Conservation (phyloP, 495 filamentous ascomycete genomes). For the Hypoxylon rickii region DNA sequence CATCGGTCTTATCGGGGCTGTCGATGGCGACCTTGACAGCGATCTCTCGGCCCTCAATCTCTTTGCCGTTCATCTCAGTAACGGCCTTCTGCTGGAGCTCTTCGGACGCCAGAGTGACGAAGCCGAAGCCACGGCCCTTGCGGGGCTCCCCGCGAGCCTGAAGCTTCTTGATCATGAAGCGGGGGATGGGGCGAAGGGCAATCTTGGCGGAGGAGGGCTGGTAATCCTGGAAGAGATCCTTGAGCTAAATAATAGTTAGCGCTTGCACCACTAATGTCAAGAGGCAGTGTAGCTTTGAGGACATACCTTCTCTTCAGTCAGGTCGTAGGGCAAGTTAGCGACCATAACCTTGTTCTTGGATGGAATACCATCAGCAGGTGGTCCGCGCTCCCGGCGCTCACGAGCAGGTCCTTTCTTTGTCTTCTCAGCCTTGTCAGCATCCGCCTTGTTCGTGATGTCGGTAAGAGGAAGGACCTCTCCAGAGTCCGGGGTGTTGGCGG, state of each 20-base stretch:
- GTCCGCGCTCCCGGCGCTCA: conserved; percentile 82
- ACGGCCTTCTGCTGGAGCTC: conserved; percentile 97
- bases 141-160: conserved; percentile 95
- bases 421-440: conserved; percentile 49
- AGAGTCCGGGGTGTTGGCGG: conserved; percentile 46
- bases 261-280: background rate
- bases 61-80: conserved; percentile 97
- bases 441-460: conserved; percentile 58
- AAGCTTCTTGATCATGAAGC: conserved; percentile 99
- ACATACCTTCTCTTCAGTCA: conserved; percentile 93
- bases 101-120: conserved; percentile 93
- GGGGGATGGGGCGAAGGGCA: conserved; percentile 95
- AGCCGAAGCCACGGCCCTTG: conserved; percentile 99
- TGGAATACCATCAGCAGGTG: conserved; percentile 95
- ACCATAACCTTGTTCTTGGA: conserved; percentile 99
- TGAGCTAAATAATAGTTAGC: conserved; percentile 70
- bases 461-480: conserved; percentile 56
- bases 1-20: conserved; percentile 97
- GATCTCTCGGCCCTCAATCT: conserved; percentile 97
- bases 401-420: conserved; percentile 55
- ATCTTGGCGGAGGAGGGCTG: conserved; percentile 93
- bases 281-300: no score
- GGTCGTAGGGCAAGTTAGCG: conserved; percentile 96
- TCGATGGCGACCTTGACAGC: conserved; percentile 99
- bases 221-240: conserved; percentile 92